A percentile compares a stretch with the other conserved stretches of the same genome.
Conservation (phyloP, 108 stramenopile genomes). For the Skeletonema tropicum region DNA sequence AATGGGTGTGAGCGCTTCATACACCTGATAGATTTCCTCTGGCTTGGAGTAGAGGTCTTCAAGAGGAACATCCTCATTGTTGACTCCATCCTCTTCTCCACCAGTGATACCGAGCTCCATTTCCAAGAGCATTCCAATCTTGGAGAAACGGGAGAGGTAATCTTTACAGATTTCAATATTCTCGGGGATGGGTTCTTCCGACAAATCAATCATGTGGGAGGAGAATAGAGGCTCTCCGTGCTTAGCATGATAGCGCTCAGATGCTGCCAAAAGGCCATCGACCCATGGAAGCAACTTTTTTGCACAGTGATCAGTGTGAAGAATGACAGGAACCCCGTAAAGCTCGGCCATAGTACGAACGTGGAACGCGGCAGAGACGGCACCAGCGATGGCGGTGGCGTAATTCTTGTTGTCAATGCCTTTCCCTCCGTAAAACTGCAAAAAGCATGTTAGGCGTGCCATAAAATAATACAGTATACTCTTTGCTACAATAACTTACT, state of each 20-base stretch:
- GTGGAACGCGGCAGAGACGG: conserved; percentile 90
- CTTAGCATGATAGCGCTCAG: conserved; percentile 72
- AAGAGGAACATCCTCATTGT: conserved; percentile 82
- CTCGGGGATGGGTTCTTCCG: conserved; percentile 91
- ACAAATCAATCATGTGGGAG: conserved; percentile 95
- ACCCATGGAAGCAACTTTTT: conserved; percentile 92
- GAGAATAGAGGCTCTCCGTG: conserved; percentile 94
- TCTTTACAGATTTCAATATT: conserved; percentile 90
- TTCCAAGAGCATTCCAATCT: conserved; percentile 85
- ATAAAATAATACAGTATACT: not conserved
- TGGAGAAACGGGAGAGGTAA: conserved; percentile 80
- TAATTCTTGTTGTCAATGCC: conserved; percentile 81
- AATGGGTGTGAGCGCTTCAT: conserved; percentile 66
- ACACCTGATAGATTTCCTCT: conserved; percentile 85
- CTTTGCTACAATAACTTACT: conserved; percentile 19
- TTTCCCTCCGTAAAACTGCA: conserved; percentile 90
- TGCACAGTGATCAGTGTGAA: conserved; percentile 48
- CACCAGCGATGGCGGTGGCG: conserved; percentile 85
- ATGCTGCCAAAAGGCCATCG: conserved; percentile 85
- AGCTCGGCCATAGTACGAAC: conserved; percentile 91
- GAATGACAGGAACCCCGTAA: conserved; percentile 95
- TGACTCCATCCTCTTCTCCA: conserved; percentile 95
- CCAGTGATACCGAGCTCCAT: conserved; percentile 96
- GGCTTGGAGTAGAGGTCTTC: conserved; percentile 93
- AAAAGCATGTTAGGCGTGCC: not conserved